These are phyloP conservation scores for Phyllosticta citribraziliensis DNA, from an alignment of 2,329 filamentous ascomycete species.

Conservation along the genomic window DNA sequence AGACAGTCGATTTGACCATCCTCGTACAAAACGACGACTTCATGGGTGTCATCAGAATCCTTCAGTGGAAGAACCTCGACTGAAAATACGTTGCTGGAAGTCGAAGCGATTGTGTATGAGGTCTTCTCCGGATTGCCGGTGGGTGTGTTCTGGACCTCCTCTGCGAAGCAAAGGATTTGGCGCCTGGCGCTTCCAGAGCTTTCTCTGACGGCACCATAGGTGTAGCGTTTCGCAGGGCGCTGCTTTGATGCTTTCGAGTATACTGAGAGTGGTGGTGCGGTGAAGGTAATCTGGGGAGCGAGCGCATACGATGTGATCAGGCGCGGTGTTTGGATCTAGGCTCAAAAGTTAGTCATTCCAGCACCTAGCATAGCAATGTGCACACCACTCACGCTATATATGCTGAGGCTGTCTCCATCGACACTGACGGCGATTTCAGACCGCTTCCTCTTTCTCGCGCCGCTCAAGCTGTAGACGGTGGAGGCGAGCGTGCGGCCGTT, in stretches of 20 bases:
- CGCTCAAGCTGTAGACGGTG: constrained; percentile 44
- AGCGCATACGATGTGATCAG: constrained; percentile 52
- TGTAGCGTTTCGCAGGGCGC: constrained; percentile 40
- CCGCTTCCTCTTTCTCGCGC: constrained; percentile 51
- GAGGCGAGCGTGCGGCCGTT: constrained; percentile 36
- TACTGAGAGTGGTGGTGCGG: constrained; percentile 48
- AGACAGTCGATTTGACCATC: constrained; percentile 54
- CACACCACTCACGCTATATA: constrained; percentile 46
- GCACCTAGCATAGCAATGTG: constrained; percentile 4
- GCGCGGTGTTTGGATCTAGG: constrained; percentile 50
- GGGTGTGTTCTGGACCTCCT: constrained; percentile 32
- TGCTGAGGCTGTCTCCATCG: constrained; percentile 51
- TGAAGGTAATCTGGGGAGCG: constrained; percentile 49
- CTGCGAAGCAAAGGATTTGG: constrained; percentile 45
- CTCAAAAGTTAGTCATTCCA: constrained; percentile 11
- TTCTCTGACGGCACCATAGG: constrained; percentile 43
- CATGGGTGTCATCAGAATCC: constrained; percentile 19
- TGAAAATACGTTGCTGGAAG: constrained; percentile 17
- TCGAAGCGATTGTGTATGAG: constrained; percentile 19
- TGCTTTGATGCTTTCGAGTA: constrained; percentile 40
- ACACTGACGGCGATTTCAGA: constrained; percentile 51
- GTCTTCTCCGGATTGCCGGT: constrained; percentile 24
- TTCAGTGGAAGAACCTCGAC: constrained; percentile 25
- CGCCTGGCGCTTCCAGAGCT: constrained; percentile 37
- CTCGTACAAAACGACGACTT: constrained; percentile 49